Evolutionary conservation across 345 rosid genomes (phyloP).

Genomic region (Gossypium australe): DNA sequence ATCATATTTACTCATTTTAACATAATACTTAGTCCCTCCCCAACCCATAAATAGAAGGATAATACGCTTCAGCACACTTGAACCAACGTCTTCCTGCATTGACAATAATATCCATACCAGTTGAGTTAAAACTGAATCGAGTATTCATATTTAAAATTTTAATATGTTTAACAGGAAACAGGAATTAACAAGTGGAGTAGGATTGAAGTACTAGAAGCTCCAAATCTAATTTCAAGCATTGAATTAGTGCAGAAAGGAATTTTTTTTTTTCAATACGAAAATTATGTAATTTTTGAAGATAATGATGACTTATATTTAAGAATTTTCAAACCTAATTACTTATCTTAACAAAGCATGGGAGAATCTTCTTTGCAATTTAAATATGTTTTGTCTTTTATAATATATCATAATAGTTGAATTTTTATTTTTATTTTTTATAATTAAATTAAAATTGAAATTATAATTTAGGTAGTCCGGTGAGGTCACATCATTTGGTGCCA

Average conservation of each 20-base stretch:
- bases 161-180: too few relatives aligned
- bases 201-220: not conserved
- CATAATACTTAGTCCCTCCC: too few relatives aligned
- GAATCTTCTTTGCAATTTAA: slow-evolving; percentile 16
- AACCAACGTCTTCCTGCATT: accelerated
- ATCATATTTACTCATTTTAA: too few relatives aligned
- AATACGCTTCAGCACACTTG: accelerated
- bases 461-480: not conserved
- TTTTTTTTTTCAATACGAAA: not conserved
- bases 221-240: slow-evolving; percentile 16
- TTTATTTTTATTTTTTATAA: not conserved
- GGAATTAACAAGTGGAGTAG: not conserved
- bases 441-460: not conserved
- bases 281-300: not conserved
- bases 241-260: not conserved
- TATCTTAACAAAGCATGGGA: not conserved
- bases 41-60: too few relatives aligned
- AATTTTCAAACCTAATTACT: not conserved
- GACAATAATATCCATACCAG: accelerated
- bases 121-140: too few relatives aligned
- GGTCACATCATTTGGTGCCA: slow-evolving; percentile 15
- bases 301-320: slow-evolving; percentile 2
- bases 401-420: not conserved
- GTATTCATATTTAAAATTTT: too few relatives aligned
- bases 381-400: too few relatives aligned